Evolutionary conservation across 164 flowering plant genomes (phyloP).

Genomic region (Liriodendron chinense): DNA sequence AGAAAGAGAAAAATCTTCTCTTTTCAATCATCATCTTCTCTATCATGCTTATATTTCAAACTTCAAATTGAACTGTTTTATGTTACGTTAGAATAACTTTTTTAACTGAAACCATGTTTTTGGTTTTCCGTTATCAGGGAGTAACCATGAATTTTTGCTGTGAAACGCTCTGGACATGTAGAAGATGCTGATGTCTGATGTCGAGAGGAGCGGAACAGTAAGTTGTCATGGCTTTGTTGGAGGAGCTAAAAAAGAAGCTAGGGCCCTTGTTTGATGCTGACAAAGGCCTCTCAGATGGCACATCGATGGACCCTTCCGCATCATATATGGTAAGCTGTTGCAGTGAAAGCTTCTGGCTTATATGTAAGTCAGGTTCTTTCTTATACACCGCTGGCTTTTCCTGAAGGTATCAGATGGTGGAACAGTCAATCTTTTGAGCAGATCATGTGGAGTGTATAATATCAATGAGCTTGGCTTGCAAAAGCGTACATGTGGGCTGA

Average conservation of each 20-base stretch:
- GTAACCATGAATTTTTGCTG: not conserved
- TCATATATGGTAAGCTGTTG: slow-evolving; percentile 60
- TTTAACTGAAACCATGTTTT: not conserved
- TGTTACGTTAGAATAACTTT: not conserved
- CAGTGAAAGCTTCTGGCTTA: not conserved
- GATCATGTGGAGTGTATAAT: slow-evolving; percentile 88
- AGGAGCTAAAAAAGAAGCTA: slow-evolving; percentile 86
- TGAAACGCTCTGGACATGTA: not conserved
- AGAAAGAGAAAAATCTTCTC: not conserved
- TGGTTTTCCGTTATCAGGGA: not conserved
- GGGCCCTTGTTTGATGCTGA: slow-evolving; percentile 91
- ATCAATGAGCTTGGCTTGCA: slow-evolving; percentile 95
- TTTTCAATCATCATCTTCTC: not conserved
- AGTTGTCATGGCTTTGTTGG: slow-evolving; percentile 76
- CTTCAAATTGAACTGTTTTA: not conserved
- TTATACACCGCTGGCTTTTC: slow-evolving; percentile 1
- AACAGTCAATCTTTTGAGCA: slow-evolving; percentile 81
- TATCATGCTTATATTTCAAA: slow-evolving; percentile 2
- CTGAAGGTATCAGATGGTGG: slow-evolving; percentile 87
- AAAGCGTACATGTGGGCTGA: slow-evolving; percentile 61
- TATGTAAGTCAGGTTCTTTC: not conserved
- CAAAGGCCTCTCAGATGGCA: slow-evolving; percentile 65
- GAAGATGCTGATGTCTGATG: not conserved
- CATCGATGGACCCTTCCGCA: slow-evolving; percentile 58
- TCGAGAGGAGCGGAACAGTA: slow-evolving; percentile 4